These are phyloP conservation scores for Solioccasus polychromus DNA, from an alignment of 768 basidiomycete genomes.

Conservation along the genomic window DNA sequence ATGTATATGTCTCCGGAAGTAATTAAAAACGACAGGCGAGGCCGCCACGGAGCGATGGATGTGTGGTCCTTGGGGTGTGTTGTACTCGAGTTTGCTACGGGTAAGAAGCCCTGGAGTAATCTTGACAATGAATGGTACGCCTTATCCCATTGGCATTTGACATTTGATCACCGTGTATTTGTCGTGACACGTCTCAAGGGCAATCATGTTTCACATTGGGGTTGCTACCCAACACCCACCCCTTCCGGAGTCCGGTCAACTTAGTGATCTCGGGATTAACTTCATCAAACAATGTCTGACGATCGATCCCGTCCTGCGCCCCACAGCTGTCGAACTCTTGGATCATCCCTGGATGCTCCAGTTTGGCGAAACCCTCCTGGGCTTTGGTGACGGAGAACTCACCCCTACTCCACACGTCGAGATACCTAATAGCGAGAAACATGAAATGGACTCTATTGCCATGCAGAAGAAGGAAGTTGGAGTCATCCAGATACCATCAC, in stretches of 20 bases:
- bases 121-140: conserved; percentile 97
- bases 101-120: conserved; percentile 97
- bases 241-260: conserved; percentile 85
- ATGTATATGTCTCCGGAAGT: conserved; percentile 99
- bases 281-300: conserved; percentile 92
- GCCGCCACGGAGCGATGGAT: conserved; percentile 94
- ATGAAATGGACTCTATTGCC: conserved; percentile 47
- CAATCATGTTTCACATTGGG: conserved; percentile 99
- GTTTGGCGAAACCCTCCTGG: conserved; percentile 67
- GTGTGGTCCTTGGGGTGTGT: conserved; percentile 98
- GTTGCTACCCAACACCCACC: conserved; percentile 96
- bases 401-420: conserved; percentile 45
- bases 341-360: conserved; percentile 89
- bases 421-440: conserved; percentile 47
- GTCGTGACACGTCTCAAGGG: conserved; percentile 50
- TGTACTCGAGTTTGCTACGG: conserved; percentile 95
- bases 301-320: conserved; percentile 80
- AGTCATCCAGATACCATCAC: conserved; percentile 49
- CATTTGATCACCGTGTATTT: not conserved
- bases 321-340: conserved; percentile 81
- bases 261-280: conserved; percentile 84
- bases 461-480: conserved; percentile 59
- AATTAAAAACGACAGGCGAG: conserved; percentile 89
- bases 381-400: conserved; percentile 64
- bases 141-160: not conserved